phyloP scores from a whole-genome alignment of 805 yeast genomes.

The Candida anglica region DNA sequence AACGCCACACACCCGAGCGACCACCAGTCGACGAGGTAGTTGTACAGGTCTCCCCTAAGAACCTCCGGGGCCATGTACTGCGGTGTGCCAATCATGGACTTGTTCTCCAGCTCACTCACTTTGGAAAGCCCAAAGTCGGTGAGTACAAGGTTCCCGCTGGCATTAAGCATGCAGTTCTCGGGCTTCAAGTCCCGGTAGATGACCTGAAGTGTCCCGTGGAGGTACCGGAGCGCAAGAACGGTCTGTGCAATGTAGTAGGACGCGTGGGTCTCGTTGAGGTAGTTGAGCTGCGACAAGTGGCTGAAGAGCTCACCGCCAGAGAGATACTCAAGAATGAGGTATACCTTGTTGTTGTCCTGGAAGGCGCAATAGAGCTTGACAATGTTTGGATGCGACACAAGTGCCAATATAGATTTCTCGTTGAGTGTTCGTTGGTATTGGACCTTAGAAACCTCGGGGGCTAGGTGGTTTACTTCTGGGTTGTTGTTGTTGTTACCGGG shows the following conservation, averaged over 20 bases:
- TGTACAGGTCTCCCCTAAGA: conserved; percentile 36
- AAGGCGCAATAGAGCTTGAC: conserved; percentile 43
- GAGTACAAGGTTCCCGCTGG: conserved; percentile 37
- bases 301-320: conserved; percentile 45
- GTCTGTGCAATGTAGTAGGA: conserved; percentile 41
- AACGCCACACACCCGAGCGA: conserved; percentile 41
- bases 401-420: conserved; percentile 37
- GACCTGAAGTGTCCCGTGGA: conserved; percentile 34
- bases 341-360: conserved; percentile 41
- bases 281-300: conserved; percentile 29
- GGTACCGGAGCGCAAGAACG: conserved; percentile 35
- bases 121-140: conserved; percentile 44
- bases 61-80: conserved; percentile 48
- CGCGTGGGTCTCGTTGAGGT: conserved; percentile 30
- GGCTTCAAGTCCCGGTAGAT: conserved; percentile 43
- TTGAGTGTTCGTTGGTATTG: conserved; percentile 37
- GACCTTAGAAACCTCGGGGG: conserved; percentile 4
- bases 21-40: conserved; percentile 46
- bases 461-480: conserved; percentile 25
- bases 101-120: conserved; percentile 19
- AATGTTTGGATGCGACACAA: conserved; percentile 40
- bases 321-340: conserved; percentile 39
- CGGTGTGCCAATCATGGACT: conserved; percentile 41
- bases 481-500: conserved; percentile 2
- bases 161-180: conserved; percentile 42